These are phyloP conservation scores for Eucalyptus polybractea DNA, from an alignment of 345 rosid species.

Conservation along the genomic window DNA sequence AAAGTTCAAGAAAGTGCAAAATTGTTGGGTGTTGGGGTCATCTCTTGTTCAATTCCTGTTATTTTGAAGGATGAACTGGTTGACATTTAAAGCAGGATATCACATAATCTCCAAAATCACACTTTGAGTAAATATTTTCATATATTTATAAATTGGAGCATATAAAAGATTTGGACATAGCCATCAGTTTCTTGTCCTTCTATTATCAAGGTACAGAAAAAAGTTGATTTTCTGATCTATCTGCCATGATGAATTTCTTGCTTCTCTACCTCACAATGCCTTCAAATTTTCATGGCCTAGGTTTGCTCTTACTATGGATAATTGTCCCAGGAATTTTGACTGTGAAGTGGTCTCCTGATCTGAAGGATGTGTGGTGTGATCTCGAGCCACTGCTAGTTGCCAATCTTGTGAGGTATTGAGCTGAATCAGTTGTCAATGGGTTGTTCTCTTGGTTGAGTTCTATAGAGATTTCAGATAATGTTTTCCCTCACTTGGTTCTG, in stretches of 20 bases:
- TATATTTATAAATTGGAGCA: not conserved
- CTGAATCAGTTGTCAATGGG: not conserved
- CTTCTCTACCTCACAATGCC: not conserved
- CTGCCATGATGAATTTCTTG: not conserved
- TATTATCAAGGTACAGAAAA: not conserved
- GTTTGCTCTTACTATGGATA: not conserved
- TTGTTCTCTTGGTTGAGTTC: not conserved
- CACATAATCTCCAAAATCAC: not conserved
- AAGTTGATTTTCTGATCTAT: not conserved
- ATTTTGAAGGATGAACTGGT: constrained; percentile 85
- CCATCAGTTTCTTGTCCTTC: not conserved
- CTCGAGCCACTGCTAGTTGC: constrained; percentile 80
- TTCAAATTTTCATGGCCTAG: not conserved
- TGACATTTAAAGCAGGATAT: constrained; percentile 95
- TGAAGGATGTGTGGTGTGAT: constrained; percentile 84
- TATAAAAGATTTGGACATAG: not conserved
- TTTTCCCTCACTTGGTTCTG: not conserved
- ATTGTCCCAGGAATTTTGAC: constrained; percentile 76
- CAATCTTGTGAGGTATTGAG: constrained; percentile 55
- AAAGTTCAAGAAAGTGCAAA: constrained; percentile 91
- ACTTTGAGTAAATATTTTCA: not conserved
- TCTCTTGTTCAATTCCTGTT: constrained; percentile 76
- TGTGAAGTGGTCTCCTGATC: constrained; percentile 82
- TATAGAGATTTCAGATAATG: not conserved
- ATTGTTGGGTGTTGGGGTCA: constrained; percentile 78